phyloP scores from a whole-genome alignment of 208 protist species.

The Eutreptiella sp. region DNA sequence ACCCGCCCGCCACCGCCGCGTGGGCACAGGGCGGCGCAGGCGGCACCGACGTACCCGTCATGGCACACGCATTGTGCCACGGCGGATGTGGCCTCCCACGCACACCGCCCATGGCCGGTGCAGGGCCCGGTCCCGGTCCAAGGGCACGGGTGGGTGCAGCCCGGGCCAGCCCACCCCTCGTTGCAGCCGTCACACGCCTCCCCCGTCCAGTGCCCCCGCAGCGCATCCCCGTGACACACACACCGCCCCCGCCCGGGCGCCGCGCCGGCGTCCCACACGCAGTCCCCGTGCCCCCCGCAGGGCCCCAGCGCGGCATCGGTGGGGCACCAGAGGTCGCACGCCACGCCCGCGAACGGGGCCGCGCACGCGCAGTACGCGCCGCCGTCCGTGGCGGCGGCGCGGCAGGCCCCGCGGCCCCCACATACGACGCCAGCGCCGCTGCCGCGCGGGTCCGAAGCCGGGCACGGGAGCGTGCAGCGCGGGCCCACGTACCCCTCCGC shows the following conservation, averaged over 20 bases:
- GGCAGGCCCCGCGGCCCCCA: not conserved
- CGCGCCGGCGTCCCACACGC: too few relatives aligned
- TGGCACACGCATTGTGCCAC: not conserved
- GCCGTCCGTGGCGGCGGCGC: conserved; percentile 9
- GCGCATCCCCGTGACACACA: too few relatives aligned
- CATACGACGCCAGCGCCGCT: not conserved
- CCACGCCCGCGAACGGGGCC: not conserved
- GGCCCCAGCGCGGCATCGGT: not conserved
- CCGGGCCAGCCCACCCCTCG: conserved; percentile 7
- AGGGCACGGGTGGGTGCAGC: conserved; percentile 12
- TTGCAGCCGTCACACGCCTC: not conserved
- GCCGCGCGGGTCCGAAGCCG: too few relatives aligned
- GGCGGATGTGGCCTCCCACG: not conserved
- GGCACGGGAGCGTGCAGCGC: conserved; percentile 22
- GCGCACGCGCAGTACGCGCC: conserved; percentile 1
- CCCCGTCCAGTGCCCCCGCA: not conserved
- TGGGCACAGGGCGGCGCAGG: not conserved
- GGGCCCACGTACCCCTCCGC: conserved; percentile 24
- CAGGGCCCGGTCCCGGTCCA: conserved; percentile 22
- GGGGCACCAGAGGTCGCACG: not conserved
- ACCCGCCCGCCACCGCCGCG: not conserved
- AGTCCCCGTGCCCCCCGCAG: conserved; percentile 29
- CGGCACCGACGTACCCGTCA: not conserved
- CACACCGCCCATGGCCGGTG: conserved; percentile 19
- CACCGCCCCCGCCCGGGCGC: too few relatives aligned